Base-by-base conservation (phyloP, 257 asterid species). In the Leonotis leonurus region DNA sequence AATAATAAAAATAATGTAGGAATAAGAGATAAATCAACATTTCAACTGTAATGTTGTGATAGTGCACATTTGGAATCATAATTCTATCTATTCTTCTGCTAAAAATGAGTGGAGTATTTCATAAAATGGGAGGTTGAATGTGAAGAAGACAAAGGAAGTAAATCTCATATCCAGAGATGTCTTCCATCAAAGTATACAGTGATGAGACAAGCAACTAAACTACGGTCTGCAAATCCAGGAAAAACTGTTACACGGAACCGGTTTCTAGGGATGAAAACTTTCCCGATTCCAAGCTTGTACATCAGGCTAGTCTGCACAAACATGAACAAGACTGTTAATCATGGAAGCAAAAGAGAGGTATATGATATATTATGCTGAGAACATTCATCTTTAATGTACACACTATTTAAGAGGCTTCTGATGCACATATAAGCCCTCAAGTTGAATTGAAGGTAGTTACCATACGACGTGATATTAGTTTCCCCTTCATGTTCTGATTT, bases 231-330 rank as follows among this genome's bases (percentile, higher is more conserved):
- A 16, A 64, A 76, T 63, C 95, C 96, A 3, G 97, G 99, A 58
- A 92, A 89, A 49, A 92, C 58, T 11, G 99, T 89, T 9, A 79
- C 88, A 35, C 96, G 88, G 73, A 92, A 89, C 48, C 95, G 74
- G 66, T 63, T 89, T 78, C 97, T 80, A 1, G 87, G 84, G 54
- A 86, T 83, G 56, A 85, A 89, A 36, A 77, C 54, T 64, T 76
- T 78, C 69, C 69, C 59, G 6, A 80, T 59, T 29, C 99, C 99
- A 13, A 92, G 85, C 69, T 81, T 83, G 81, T 89, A 70, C 99
- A 86, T 89, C 4, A 86, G 94, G 78, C 97, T 86, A 13, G 81
- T 83, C 99, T 92, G 95, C 88, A 81, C 45, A 29, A 65, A 37
- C 57, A 62, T 26, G 65, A 73, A 68, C 9, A 4, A 9, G 9